Evolutionary conservation across 768 basidiomycete species (phyloP).

Genomic region (Naganishia vishniacii): DNA sequence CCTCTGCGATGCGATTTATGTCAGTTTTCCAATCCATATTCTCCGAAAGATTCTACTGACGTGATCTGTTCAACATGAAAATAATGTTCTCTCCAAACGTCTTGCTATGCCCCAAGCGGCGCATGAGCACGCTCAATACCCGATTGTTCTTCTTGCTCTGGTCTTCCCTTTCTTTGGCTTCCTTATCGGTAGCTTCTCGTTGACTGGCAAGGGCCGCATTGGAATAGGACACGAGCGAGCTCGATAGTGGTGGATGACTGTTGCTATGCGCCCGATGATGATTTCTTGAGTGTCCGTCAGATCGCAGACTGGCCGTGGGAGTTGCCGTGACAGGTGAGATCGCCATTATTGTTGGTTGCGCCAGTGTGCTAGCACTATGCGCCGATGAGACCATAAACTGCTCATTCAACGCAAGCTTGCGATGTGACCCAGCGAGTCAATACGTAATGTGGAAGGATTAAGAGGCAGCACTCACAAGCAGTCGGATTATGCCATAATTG

Average conservation of each 20-base stretch:
- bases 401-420: constrained; percentile 84
- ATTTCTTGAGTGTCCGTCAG: constrained; percentile 7
- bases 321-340: background rate
- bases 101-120: constrained; percentile 77
- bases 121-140: constrained; percentile 73
- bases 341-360: constrained; percentile 22
- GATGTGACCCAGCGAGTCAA: background rate
- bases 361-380: background rate
- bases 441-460: background rate
- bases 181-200: constrained; percentile 5
- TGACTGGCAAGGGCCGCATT: background rate
- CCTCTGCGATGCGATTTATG: constrained; percentile 53
- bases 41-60: constrained; percentile 53
- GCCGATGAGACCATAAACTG: constrained; percentile 82
- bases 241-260: constrained; percentile 8
- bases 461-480: constrained; percentile 61
- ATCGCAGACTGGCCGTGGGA: background rate
- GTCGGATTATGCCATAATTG: constrained; percentile 91
- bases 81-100: constrained; percentile 98
- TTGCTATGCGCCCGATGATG: constrained; percentile 24
- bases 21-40: background rate
- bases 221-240: background rate
- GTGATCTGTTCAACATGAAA: constrained; percentile 93
- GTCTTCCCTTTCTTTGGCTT: constrained; percentile 19
- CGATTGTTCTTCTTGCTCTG: constrained; percentile 55